These are phyloP conservation scores for Xylaria sp. DNA, from an alignment of 2,329 filamentous ascomycete genomes.

Conservation along the genomic window DNA sequence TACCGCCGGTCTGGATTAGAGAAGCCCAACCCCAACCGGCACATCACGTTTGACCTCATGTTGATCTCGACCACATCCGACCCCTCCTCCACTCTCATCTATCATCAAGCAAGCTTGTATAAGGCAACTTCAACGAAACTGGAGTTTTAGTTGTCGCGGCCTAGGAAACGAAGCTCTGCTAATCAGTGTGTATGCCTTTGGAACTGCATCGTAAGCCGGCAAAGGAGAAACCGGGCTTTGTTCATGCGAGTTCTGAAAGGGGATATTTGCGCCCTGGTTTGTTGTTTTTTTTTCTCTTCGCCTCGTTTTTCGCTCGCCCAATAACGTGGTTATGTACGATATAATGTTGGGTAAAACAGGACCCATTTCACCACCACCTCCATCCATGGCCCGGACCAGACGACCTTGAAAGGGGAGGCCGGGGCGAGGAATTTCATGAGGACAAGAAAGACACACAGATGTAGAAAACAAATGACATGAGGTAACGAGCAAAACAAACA, in stretches of 20 bases:
- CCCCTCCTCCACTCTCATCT: constrained; percentile 18
- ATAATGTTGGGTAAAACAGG: constrained; percentile 22
- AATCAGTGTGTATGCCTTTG: neutral
- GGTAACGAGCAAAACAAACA: neutral
- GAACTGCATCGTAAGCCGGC: constrained; percentile 5
- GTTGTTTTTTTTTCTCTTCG: constrained; percentile 12
- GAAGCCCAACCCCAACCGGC: constrained; percentile 2
- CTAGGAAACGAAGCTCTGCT: constrained; percentile 1
- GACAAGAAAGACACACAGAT: no score
- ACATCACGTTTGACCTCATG: constrained; percentile 13
- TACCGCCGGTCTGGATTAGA: constrained; percentile 50
- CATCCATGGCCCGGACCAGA: constrained; percentile 2
- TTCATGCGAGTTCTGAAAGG: neutral
- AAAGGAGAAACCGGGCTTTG: constrained; percentile 1
- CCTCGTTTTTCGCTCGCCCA: neutral
- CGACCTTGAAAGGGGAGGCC: neutral
- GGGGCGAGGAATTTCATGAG: no score
- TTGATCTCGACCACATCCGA: constrained; percentile 11
- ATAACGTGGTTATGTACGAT: constrained; percentile 28
- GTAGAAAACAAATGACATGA: neutral
- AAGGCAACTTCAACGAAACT: neutral
- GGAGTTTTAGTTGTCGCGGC: neutral
- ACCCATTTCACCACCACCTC: constrained; percentile 7
- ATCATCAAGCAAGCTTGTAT: constrained; percentile 6
- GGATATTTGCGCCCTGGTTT: neutral